Base-by-base conservation (phyloP, 129 eudicot species). In the Tanacetum coccineum region DNA sequence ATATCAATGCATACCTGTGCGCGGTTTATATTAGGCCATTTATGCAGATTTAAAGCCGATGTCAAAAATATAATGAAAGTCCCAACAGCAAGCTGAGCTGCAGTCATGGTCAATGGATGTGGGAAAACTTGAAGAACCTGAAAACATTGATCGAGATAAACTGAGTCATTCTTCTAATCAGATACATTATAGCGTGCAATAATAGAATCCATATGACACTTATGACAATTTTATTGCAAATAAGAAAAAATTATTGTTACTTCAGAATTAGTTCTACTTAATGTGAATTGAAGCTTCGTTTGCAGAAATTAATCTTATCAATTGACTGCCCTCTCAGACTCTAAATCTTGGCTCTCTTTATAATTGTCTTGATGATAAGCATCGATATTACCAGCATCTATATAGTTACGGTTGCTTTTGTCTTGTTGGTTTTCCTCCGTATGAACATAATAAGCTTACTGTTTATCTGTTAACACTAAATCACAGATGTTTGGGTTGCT, bases 101-200 rank as follows among this genome's bases (percentile, higher is more conserved):
- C 75, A 9, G 95, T 87, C 73, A 91, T 73, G 19, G 95, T 91
- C 72, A 82, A 59, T 59, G 99, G 99, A 76, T 79, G 82, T 39
- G 82, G 92, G 58, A 76, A 84, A 39, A 80, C 99, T 75, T 87
- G 80, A 66, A 94, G 77, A 64, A 94, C 96, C 99, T 94, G 83
- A 28, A 75, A 79, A 59, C 63, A 75, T 59, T 50, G 70, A 59
- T 17, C 28, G 45, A 19, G 49, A 81, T 6, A 56, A 80, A 13
- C 13, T 59, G 13, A 12, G 4, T 74, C 7, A 49, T 80, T 42
- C 46, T 74, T 59, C 73, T 30, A 46, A 47, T 45, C 55, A 59
- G 3, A 74, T 36, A 25, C 11, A 22, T 58, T 59, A 19, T 18
- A 61, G 58, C 4, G n/a, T 12, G 36, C 14, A 42, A 3, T 40